Percentiles rank a stretch among this genome's conserved stretches.
Conservation (phyloP, 2,329 filamentous ascomycete genomes). For the Plenodomus lindquistii region DNA sequence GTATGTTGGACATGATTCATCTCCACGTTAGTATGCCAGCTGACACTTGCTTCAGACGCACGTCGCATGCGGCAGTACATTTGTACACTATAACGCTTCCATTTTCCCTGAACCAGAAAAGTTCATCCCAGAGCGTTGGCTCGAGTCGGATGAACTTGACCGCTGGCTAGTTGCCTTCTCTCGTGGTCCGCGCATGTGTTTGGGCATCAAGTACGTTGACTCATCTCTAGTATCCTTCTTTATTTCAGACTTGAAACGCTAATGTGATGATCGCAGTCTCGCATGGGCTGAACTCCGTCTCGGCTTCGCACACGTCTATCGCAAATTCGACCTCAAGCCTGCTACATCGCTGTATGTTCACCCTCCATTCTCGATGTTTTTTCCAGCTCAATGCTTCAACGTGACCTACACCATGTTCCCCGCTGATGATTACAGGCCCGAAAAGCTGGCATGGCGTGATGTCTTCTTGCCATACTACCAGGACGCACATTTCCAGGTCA, state of each 20-base stretch:
- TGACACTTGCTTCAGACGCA: conserved; percentile 18
- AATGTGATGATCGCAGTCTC: conserved; percentile 21
- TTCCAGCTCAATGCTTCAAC: background rate
- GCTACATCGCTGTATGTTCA: conserved; percentile 21
- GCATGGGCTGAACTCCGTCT: conserved; percentile 42
- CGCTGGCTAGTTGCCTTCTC: conserved; percentile 41
- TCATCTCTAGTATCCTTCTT: background rate
- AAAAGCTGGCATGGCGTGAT: conserved; percentile 23
- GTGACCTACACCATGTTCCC: background rate
- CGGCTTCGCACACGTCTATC: conserved; percentile 31
- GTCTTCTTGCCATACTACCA: conserved; percentile 27
- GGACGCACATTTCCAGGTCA: conserved; percentile 23
- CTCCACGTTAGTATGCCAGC: background rate
- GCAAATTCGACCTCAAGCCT: conserved; percentile 37
- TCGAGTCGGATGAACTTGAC: conserved; percentile 31
- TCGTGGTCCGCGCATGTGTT: conserved; percentile 41
- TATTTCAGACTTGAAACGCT: background rate
- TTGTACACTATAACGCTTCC: conserved; percentile 37
- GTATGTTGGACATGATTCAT: conserved; percentile 15
- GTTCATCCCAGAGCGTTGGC: conserved; percentile 41
- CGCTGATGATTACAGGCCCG: conserved; percentile 17
- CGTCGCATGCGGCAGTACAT: conserved; percentile 36
- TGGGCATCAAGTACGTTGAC: conserved; percentile 31
- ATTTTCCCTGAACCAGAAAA: conserved; percentile 34
- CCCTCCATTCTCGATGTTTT: background rate